phyloP scores from a whole-genome alignment of 768 basidiomycete genomes.

The Termitomyces titanicus region DNA sequence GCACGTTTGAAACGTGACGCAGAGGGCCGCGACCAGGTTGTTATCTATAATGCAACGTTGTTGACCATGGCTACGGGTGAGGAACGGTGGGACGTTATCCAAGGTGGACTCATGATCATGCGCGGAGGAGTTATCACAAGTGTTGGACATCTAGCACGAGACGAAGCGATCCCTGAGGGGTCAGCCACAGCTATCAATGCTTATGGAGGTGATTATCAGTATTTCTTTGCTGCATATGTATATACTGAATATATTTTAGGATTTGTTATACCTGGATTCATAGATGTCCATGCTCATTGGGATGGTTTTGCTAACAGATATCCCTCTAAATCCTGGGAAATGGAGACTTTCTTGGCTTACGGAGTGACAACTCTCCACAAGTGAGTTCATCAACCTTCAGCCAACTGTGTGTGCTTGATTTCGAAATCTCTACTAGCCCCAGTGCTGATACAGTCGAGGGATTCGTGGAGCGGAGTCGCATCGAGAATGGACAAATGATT shows the following conservation, averaged over 20 bases:
- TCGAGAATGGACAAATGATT: slow-evolving; percentile 65
- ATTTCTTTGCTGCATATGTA: not conserved
- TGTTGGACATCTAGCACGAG: slow-evolving; percentile 32
- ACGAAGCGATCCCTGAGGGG: slow-evolving; percentile 22
- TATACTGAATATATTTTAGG: slow-evolving; percentile 32
- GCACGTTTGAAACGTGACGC: slow-evolving; percentile 55
- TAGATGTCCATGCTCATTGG: slow-evolving; percentile 80
- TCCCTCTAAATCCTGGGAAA: slow-evolving; percentile 70
- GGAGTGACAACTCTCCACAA: slow-evolving; percentile 78
- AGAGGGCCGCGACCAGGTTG: slow-evolving; percentile 30
- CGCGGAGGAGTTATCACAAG: slow-evolving; percentile 57
- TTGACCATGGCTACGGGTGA: slow-evolving; percentile 64
- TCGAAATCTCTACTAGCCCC: slow-evolving; percentile 44
- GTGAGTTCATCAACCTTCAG: slow-evolving; percentile 30
- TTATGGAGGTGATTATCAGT: slow-evolving; percentile 47
- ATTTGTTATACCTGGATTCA: slow-evolving; percentile 66
- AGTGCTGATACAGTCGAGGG: slow-evolving; percentile 60
- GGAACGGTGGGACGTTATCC: slow-evolving; percentile 44
- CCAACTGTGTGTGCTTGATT: not conserved
- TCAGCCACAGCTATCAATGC: slow-evolving; percentile 51
- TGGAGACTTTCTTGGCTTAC: slow-evolving; percentile 72
- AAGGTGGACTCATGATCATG: slow-evolving; percentile 47
- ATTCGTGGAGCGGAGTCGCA: slow-evolving; percentile 61
- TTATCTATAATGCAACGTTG: slow-evolving; percentile 66
- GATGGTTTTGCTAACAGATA: slow-evolving; percentile 45